These are phyloP conservation scores for Alternaria sp. DNA, from an alignment of 2,329 filamentous ascomycete species.

Conservation along the genomic window DNA sequence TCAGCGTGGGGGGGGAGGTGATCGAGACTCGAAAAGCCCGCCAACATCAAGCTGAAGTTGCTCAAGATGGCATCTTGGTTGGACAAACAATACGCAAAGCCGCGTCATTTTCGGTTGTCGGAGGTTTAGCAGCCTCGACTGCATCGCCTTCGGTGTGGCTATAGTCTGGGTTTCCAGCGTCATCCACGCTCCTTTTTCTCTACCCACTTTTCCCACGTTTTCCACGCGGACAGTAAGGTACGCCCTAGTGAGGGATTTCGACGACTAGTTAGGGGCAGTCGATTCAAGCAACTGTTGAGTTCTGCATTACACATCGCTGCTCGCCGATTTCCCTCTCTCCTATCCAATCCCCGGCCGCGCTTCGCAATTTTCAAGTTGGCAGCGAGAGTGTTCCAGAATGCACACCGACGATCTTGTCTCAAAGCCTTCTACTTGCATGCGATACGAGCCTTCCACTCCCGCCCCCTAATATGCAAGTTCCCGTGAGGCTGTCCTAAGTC, in stretches of 20 bases:
- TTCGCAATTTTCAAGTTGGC: constrained; percentile 3
- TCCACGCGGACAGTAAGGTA: background rate
- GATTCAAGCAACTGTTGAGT: background rate
- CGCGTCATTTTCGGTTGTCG: background rate
- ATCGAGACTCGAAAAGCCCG: background rate
- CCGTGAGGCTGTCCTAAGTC: constrained; percentile 16
- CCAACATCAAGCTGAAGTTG: background rate
- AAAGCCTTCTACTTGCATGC: constrained; percentile 7
- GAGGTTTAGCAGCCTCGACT: background rate
- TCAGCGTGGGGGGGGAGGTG: background rate
- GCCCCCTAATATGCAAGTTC: constrained; percentile 18
- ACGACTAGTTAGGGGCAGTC: background rate
- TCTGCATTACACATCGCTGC: background rate
- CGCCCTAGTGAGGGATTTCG: constrained; percentile 1
- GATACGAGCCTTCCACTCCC: constrained; percentile 15
- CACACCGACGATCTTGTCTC: constrained; percentile 14
- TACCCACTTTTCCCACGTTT: constrained; percentile 11
- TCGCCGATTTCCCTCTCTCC: background rate
- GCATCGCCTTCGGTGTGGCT: constrained; percentile 8
- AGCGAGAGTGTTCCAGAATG: background rate
- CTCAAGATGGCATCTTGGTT: background rate
- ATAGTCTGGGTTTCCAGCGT: constrained; percentile 1
- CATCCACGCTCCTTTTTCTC: constrained; percentile 12
- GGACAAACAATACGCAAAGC: background rate
- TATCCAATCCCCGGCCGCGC: constrained; percentile 5